Evolutionary conservation across 208 protist genomes (phyloP), one percentile per base, ranked within the genome.

Genomic region (Polymyxa betae): DNA sequence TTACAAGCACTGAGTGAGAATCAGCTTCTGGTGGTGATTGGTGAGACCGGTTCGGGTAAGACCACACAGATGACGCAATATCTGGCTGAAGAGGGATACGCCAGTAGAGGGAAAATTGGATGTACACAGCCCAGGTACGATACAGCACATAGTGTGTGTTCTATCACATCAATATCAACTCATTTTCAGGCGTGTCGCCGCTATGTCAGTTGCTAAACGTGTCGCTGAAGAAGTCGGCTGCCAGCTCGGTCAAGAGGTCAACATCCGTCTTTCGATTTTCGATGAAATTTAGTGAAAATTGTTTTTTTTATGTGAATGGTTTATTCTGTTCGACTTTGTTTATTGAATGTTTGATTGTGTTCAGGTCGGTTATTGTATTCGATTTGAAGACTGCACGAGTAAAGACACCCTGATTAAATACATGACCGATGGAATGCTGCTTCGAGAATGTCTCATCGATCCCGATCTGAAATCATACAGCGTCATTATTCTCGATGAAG

Each of bases 401-500:
- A 92, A 94, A 16, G 94, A 97, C 40, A 99, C 98, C 5, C 93
- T 94, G 0, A 95, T 99, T 5, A 98, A 99, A 91, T 99, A 99
- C 92, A 95, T 99, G 92, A 99, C 98, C 0, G 98, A 99, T 95
- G 98, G 98, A 96, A 99, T 99, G 96, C 92, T 99, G 10, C 94
- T 99, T 20, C 95, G 98, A 72, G 98, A 99, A 92, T 97, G 96
- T 52, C 96, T 99, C 92, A 90, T 95, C 32, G 98, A 99, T 92
- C 94, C 96, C 16, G 66, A 96, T 10, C 90, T 99, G 24, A 92
- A 60, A 35, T 89, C 94, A 1, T 99, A 99, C 94, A 96, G 95
- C 82, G 95, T 98, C 12, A 97, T 99, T 89, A 98, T 99, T 88
- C 94, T 99, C 0, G 99, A 99, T 95, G 99, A 99, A 94, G 98